These are phyloP conservation scores for Trichophyton verrucosum DNA, from an alignment of 2,329 filamentous ascomycete genomes.

Conservation along the genomic window DNA sequence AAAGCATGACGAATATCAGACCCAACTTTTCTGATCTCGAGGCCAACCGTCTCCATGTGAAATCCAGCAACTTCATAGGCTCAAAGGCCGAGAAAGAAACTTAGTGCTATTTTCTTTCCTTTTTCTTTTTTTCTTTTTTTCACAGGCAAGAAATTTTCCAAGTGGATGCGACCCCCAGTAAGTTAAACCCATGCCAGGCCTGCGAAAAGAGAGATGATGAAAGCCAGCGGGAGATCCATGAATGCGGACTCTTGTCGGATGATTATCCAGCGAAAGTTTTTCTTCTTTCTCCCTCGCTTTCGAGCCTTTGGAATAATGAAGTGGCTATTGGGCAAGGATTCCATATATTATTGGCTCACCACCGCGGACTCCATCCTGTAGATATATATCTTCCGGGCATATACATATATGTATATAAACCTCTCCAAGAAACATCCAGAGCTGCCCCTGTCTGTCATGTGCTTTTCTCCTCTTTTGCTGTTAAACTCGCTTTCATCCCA, in stretches of 20 bases:
- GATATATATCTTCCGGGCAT: not conserved
- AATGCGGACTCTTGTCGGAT: not conserved
- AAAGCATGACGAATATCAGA: too few species aligned
- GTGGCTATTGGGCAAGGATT: not conserved
- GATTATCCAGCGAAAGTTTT: not conserved
- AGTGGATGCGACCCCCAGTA: not conserved
- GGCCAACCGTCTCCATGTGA: not conserved
- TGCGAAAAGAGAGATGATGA: not conserved
- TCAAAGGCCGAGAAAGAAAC: not conserved
- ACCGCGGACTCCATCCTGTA: not conserved
- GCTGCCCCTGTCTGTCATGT: slow-evolving; percentile 2
- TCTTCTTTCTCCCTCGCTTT: not conserved
- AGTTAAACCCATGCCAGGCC: not conserved
- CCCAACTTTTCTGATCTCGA: too few species aligned
- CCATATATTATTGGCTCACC: not conserved
- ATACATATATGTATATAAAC: not conserved
- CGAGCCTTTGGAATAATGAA: not conserved
- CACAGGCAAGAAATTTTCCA: not conserved
- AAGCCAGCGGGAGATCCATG: not conserved
- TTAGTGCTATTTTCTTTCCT: not conserved
- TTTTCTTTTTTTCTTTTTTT: not conserved
- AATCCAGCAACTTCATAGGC: not conserved
- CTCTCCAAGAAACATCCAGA: not conserved
- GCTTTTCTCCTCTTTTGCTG: not conserved
- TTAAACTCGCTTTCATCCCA: not conserved